These are phyloP conservation scores for Lachnellula cervina DNA, from an alignment of 2,329 filamentous ascomycete species.

Conservation along the genomic window DNA sequence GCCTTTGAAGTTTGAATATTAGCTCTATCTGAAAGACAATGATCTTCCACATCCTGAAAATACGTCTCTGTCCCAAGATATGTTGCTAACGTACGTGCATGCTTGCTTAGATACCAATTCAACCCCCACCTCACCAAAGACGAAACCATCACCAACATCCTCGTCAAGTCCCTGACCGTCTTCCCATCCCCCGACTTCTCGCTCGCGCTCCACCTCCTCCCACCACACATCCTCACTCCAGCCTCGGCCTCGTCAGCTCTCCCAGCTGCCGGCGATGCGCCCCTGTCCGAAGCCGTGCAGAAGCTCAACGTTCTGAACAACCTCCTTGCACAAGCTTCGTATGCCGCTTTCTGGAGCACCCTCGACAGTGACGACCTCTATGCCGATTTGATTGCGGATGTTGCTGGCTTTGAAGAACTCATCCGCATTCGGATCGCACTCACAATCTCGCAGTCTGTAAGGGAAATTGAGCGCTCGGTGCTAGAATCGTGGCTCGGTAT, in stretches of 20 bases:
- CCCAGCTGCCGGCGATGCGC: slow-evolving; percentile 54
- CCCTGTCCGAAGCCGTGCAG: slow-evolving; percentile 76
- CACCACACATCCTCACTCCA: slow-evolving; percentile 69
- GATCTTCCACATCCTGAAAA: slow-evolving; percentile 5
- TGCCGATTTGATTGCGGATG: slow-evolving; percentile 90
- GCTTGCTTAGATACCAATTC: slow-evolving; percentile 79
- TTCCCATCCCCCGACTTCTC: slow-evolving; percentile 96
- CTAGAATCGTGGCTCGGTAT: slow-evolving; percentile 75
- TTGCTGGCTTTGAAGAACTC: slow-evolving; percentile 89
- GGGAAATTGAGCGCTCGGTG: slow-evolving; percentile 63
- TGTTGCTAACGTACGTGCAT: slow-evolving; percentile 9
- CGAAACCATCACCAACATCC: slow-evolving; percentile 97
- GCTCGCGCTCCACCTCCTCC: slow-evolving; percentile 89
- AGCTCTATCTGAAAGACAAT: slow-evolving; percentile 65
- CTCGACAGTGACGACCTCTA: slow-evolving; percentile 93
- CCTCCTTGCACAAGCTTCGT: slow-evolving; percentile 85
- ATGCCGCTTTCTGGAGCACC: slow-evolving; percentile 87
- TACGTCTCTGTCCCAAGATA: not conserved
- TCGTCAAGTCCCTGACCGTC: slow-evolving; percentile 95
- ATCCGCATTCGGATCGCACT: slow-evolving; percentile 86
- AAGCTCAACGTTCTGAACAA: slow-evolving; percentile 65
- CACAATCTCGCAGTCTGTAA: slow-evolving; percentile 75
- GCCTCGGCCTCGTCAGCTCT: slow-evolving; percentile 44
- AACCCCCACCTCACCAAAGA: slow-evolving; percentile 97
- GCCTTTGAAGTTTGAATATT: slow-evolving; percentile 65